Evolutionary conservation across 176 grass and related monocot species (phyloP).

Genomic region (Bothriochloa decipiens): DNA sequence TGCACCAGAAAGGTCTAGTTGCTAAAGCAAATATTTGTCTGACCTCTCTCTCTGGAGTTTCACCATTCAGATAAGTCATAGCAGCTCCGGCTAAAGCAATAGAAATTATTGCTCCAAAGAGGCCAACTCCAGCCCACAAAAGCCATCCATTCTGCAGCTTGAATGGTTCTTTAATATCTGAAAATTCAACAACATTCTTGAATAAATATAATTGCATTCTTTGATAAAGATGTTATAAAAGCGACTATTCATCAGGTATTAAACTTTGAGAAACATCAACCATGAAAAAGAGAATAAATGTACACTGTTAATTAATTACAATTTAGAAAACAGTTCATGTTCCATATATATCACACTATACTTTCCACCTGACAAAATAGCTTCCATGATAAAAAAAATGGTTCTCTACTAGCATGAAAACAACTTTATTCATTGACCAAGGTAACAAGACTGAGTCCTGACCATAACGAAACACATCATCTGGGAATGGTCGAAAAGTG

Average conservation of each 20-base stretch:
- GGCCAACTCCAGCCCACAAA: constrained; percentile 81
- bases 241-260: neutral
- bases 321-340: constrained; percentile 22
- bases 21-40: constrained; percentile 25
- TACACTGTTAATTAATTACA: constrained; percentile 10
- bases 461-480: constrained; percentile 92
- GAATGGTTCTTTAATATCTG: constrained; percentile 92
- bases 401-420: constrained; percentile 12
- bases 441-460: constrained; percentile 40
- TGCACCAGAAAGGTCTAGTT: constrained; percentile 14
- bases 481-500: constrained; percentile 75
- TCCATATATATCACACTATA: neutral
- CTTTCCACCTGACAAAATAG: neutral
- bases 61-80: constrained; percentile 74
- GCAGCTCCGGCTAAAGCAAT: constrained; percentile 74
- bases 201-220: constrained; percentile 10
- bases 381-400: neutral
- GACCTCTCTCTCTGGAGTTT: constrained; percentile 87
- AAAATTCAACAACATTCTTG: constrained; percentile 25
- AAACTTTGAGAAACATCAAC: constrained; percentile 13
- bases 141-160: constrained; percentile 86
- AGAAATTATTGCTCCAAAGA: constrained; percentile 70
- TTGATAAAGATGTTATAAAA: constrained; percentile 11
- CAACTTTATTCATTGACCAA: constrained; percentile 24
- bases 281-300: constrained; percentile 16